Percentiles rank a stretch among this genome's conserved stretches.
Evolutionary conservation across 371 early-diverging fungal species (phyloP).

Genomic region (Ordospora colligata): DNA sequence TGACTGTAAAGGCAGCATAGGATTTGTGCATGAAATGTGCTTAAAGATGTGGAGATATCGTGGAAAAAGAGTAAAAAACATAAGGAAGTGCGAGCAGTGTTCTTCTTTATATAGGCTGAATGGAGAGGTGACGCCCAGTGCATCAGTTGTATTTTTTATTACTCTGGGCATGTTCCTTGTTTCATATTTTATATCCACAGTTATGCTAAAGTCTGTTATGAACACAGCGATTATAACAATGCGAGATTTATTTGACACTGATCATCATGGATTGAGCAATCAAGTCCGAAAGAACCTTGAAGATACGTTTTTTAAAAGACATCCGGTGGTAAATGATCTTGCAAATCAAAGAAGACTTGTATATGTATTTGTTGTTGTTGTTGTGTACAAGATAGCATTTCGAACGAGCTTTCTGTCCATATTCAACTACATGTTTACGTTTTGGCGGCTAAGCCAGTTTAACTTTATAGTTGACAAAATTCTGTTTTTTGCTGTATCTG

Average conservation of each 20-base stretch:
- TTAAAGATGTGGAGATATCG: slow-evolving; percentile 60
- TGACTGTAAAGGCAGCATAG: slow-evolving; percentile 60
- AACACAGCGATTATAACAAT: slow-evolving; percentile 30
- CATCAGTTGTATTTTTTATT: slow-evolving; percentile 6
- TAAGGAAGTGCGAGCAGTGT: slow-evolving; percentile 61
- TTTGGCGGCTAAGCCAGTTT: slow-evolving; percentile 60
- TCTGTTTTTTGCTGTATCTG: slow-evolving; percentile 21
- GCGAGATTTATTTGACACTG: slow-evolving; percentile 17
- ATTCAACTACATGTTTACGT: slow-evolving; percentile 58
- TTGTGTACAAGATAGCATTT: slow-evolving; percentile 35
- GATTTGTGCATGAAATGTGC: slow-evolving; percentile 60
- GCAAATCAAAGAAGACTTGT: not conserved
- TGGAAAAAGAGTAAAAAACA: slow-evolving; percentile 50
- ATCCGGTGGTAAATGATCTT: not conserved
- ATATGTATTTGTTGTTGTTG: slow-evolving; percentile 6
- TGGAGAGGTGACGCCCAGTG: slow-evolving; percentile 45
- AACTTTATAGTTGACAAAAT: slow-evolving; percentile 50
- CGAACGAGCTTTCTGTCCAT: slow-evolving; percentile 19
- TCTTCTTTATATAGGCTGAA: slow-evolving; percentile 48
- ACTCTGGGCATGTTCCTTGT: slow-evolving; percentile 35
- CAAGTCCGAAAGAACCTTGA: slow-evolving; percentile 27
- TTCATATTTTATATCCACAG: slow-evolving; percentile 25
- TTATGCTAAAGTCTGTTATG: slow-evolving; percentile 29
- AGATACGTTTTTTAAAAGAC: not conserved
- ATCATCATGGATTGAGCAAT: not conserved